Conservation (phyloP, 495 filamentous ascomycete species). For the Podospora anserina region DNA sequence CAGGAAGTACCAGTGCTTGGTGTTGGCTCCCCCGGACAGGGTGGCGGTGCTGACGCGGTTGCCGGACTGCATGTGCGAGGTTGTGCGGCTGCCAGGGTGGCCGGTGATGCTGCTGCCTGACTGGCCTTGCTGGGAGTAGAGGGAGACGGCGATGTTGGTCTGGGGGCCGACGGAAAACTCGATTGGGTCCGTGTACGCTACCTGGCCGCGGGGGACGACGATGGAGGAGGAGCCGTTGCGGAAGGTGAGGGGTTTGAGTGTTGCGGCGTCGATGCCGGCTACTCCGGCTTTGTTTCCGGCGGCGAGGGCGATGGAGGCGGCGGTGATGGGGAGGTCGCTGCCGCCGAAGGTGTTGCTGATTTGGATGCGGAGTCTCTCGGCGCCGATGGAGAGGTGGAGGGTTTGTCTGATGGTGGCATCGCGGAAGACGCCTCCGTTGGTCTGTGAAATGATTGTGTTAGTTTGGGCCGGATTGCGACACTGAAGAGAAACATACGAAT, state of each 20-base stretch:
- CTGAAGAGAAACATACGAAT: slow-evolving; percentile 47
- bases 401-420: slow-evolving; percentile 69
- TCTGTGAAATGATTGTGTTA: slow-evolving; percentile 12
- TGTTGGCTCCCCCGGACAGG: slow-evolving; percentile 44
- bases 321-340: slow-evolving; percentile 58
- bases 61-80: slow-evolving; percentile 55
- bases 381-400: slow-evolving; percentile 55
- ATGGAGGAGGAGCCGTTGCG: slow-evolving; percentile 47
- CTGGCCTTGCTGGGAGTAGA: slow-evolving; percentile 60
- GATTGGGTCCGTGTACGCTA: slow-evolving; percentile 63
- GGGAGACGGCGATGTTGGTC: slow-evolving; percentile 53
- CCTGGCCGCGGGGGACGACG: slow-evolving; percentile 55
- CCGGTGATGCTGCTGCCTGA: slow-evolving; percentile 55
- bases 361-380: slow-evolving; percentile 56
- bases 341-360: slow-evolving; percentile 67
- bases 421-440: slow-evolving; percentile 31
- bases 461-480: neutral
- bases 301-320: slow-evolving; percentile 56
- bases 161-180: slow-evolving; percentile 49
- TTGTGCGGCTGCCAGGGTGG: slow-evolving; percentile 68
- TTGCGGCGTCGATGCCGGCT: slow-evolving; percentile 48
- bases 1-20: slow-evolving; percentile 59
- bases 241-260: slow-evolving; percentile 56
- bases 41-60: slow-evolving; percentile 50
- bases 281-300: slow-evolving; percentile 49